phyloP scores from a whole-genome alignment of 2,329 filamentous ascomycete genomes.

The Penicillium sp. region DNA sequence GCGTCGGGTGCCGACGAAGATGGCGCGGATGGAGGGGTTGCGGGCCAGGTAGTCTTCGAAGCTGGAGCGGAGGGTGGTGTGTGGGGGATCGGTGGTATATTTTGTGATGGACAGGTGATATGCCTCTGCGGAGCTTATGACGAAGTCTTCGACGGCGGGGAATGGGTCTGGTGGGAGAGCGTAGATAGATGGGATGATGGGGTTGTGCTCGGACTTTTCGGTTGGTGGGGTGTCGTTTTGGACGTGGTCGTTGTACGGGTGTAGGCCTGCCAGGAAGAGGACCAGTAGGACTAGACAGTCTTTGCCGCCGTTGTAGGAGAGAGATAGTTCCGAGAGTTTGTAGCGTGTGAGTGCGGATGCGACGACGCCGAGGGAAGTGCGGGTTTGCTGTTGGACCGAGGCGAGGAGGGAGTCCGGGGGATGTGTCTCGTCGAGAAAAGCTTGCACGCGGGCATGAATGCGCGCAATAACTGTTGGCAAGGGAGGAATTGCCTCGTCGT shows the following conservation, averaged over 20 bases:
- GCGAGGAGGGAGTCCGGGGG: conserved; percentile 60
- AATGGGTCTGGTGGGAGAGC: conserved; percentile 86
- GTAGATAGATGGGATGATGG: conserved; percentile 78
- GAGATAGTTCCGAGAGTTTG: conserved; percentile 75
- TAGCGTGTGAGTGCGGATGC: conserved; percentile 76
- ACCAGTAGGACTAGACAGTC: conserved; percentile 93
- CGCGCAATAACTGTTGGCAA: conserved; percentile 66
- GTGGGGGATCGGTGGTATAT: conserved; percentile 66
- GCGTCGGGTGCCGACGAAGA: conserved; percentile 85
- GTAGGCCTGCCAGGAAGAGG: conserved; percentile 73
- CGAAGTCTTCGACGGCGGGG: conserved; percentile 82
- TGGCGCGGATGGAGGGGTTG: conserved; percentile 66
- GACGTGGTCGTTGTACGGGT: conserved; percentile 47
- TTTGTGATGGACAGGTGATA: conserved; percentile 79
- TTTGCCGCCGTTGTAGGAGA: conserved; percentile 98
- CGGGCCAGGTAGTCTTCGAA: conserved; percentile 72
- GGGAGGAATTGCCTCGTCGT: conserved; percentile 21
- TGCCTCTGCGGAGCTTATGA: conserved; percentile 63
- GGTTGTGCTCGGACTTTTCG: conserved; percentile 48
- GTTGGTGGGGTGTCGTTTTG: conserved; percentile 9
- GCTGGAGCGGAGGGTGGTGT: conserved; percentile 70
- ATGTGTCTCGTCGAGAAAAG: conserved; percentile 67
- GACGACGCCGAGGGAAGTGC: conserved; percentile 72
- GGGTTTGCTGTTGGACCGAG: conserved; percentile 74
- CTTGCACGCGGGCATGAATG: conserved; percentile 63